phyloP scores from a whole-genome alignment of 441 rosid genomes.

The Biscutella laevigata region DNA sequence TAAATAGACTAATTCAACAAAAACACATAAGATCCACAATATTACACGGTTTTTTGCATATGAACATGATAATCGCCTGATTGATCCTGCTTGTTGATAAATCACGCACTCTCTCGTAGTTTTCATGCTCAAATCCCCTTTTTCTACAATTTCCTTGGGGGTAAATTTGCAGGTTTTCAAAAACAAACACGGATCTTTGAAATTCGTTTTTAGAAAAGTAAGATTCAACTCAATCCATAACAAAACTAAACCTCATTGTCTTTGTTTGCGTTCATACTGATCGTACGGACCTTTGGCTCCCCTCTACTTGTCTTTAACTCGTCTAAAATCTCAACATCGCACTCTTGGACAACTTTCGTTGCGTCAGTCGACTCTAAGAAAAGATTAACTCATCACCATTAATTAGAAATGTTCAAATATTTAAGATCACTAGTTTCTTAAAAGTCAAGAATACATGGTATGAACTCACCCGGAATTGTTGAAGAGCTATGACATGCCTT shows the following conservation, averaged over 20 bases:
- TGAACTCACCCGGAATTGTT: slow-evolving; percentile 19
- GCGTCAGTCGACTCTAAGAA: slow-evolving; percentile 20
- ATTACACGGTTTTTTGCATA: background rate
- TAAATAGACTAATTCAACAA: too few species aligned
- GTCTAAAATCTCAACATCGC: slow-evolving; percentile 54
- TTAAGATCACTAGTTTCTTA: background rate
- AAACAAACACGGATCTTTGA: background rate
- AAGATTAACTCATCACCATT: background rate
- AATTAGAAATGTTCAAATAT: background rate
- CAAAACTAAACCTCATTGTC: slow-evolving; percentile 33
- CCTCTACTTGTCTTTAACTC: slow-evolving; percentile 68
- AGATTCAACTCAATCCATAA: slow-evolving; percentile 3
- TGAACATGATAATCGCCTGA: background rate
- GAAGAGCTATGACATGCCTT: too few species aligned
- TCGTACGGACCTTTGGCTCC: slow-evolving; percentile 45
- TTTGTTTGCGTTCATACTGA: slow-evolving; percentile 37
- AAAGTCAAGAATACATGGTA: background rate
- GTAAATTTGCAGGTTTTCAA: slow-evolving; percentile 11
- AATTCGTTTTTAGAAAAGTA: background rate
- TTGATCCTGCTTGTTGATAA: background rate
- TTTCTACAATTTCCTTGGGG: slow-evolving; percentile 27
- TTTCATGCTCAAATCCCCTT: slow-evolving; percentile 23
- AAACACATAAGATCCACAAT: too few species aligned
- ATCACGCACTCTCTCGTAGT: background rate
- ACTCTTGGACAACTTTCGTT: slow-evolving; percentile 13